Base-by-base conservation (phyloP, 306 rosid genomes). In the Nissolia schottii region DNA sequence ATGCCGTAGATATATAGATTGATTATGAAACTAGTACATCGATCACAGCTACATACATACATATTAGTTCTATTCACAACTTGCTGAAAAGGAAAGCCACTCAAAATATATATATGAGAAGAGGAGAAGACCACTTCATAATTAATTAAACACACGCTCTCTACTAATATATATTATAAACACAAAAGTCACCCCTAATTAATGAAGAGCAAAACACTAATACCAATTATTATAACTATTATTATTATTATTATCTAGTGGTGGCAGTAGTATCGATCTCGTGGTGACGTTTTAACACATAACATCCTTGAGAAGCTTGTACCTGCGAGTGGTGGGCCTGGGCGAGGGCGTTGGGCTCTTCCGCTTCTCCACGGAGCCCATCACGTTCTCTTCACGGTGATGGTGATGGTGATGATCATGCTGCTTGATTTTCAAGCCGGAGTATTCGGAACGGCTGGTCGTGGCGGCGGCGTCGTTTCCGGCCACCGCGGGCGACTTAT, bases 261-360 rank as follows among this genome's bases (percentile, higher is more conserved):
- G n/a, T n/a, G n/a, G n/a, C n/a, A n/a, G n/a, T n/a, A n/a, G n/a
- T n/a, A n/a, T n/a, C n/a, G n/a, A n/a, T n/a, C n/a, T n/a, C n/a
- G n/a, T n/a, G n/a, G n/a, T n/a, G n/a, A n/a, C n/a, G n/a, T n/a
- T n/a, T 73, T 76, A 89, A 80, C 96, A 93, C 97, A 93, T 89
- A 13, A 93, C 98, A 82, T 93, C 98, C 90, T 93, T 93, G 78
- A 93, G 98, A 87, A 93, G 98, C 96, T 93, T 93, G 79, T 93
- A 93, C 97, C 98, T 89, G 69, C 98, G 96, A 8, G 96, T 83
- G 55, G 91, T 68, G 15, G 91, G 66, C 31, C 96, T 73, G 0
- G 98, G 98, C 3, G 97, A 90, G n/a, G 97, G 92, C 2, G 66
- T 45, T n/a, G 85, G 76, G 18, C 69, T 77, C 60, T 79, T 84